phyloP scores from a whole-genome alignment of 108 stramenopile genomes.

The Fragilaria crotonensis region DNA sequence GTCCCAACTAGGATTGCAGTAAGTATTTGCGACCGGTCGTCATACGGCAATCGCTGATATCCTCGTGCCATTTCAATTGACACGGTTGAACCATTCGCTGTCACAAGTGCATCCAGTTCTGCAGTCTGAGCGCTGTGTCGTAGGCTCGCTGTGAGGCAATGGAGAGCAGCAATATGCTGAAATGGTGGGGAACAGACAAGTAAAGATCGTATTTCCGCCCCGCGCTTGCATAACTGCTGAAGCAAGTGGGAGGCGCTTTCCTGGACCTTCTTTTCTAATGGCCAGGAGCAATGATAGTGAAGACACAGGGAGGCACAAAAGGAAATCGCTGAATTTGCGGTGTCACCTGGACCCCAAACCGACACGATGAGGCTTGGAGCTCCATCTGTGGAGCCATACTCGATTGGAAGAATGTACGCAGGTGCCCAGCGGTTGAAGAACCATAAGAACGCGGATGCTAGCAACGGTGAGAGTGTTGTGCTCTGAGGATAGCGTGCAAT shows the following conservation, averaged over 20 bases:
- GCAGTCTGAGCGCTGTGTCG: constrained; percentile 45
- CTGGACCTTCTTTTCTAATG: constrained; percentile 71
- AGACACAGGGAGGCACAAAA: constrained; percentile 64
- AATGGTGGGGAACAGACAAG: constrained; percentile 54
- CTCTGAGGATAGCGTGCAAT: constrained; percentile 48
- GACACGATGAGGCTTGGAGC: constrained; percentile 23
- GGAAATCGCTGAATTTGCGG: constrained; percentile 47
- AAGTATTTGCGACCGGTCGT: constrained; percentile 49
- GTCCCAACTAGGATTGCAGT: constrained; percentile 59
- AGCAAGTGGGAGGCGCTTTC: constrained; percentile 47
- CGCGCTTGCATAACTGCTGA: constrained; percentile 48
- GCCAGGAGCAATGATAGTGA: constrained; percentile 80
- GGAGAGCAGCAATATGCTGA: constrained; percentile 49
- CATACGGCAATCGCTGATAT: constrained; percentile 68
- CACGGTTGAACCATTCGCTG: constrained; percentile 19
- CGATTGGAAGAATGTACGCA: constrained; percentile 63
- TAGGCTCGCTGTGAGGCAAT: constrained; percentile 56
- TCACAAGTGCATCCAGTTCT: constrained; percentile 37
- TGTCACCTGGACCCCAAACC: constrained; percentile 49
- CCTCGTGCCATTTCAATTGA: constrained; percentile 45
- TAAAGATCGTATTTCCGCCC: constrained; percentile 33
- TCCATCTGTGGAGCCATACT: constrained; percentile 29
- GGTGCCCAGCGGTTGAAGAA: constrained; percentile 73
- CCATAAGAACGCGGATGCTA: constrained; percentile 69
- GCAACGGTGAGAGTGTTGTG: constrained; percentile 60